Base-by-base conservation (phyloP, 169 alveolate genomes). In the Theileria sp. region DNA sequence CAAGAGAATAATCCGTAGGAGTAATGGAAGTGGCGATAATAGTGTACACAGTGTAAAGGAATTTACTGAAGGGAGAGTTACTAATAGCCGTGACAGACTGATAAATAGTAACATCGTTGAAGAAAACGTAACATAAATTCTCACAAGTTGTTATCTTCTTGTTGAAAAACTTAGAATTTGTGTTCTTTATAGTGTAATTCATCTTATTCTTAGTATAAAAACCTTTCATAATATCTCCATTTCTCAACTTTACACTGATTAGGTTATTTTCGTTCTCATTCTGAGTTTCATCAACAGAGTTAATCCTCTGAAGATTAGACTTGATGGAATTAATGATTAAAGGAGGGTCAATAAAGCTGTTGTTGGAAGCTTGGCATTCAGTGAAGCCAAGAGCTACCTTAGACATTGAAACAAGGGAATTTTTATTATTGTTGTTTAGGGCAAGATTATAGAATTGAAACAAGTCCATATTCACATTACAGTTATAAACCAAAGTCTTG, bases 41-140 rank as follows among this genome's bases (percentile, higher is more conserved):
- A 8, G 83, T 78, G 44, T 75, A 19, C 3, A 82, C 51, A 12
- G 88, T 82, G 72, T 82, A 75, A 32, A 82, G 75, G 74, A 65
- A 73, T 28, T 67, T 82, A 64, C 81, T 60, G 73, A 68, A 82
- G 5, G 88, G 88, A n/a, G 77, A 68, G 64, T 82, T 74, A 8
- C 61, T 38, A 0, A 69, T 44, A 61, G 67, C 28, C 6, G 28
- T 82, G 28, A 58, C 28, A 13, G 82, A 70, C 80, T 82, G 83
- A 61, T 82, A 82, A 17, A 82, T 25, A 30, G 77, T 28, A 21
- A 58, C 28, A 0, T 51, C 38, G 54, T 77, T 54, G 38, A 73
- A 56, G 32, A 82, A 71, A 26, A 77, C 85, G 65, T 82, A 82
- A 26, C 76, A 75, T 23, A 82, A 3, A 13, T 82, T 81, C 64